Base-by-base conservation (phyloP, 495 filamentous ascomycete species). In the Durotheca rogersii region DNA sequence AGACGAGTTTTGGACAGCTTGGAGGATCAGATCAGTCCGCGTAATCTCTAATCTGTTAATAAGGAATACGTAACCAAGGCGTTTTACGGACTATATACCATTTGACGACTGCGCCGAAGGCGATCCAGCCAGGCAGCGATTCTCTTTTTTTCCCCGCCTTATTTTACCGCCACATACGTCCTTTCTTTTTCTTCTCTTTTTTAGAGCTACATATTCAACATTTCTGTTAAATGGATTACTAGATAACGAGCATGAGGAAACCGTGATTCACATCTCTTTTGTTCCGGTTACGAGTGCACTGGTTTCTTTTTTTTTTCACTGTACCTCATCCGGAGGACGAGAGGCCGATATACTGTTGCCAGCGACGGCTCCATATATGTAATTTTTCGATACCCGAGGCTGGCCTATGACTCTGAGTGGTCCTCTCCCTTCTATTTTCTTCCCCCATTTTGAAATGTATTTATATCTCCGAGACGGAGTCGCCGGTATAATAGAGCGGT, bases 1-100 rank as follows among this genome's bases (percentile, higher is more conserved):
- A 75, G 82, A 55, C 72, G 83, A 32, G 77, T 83, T 2, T 66
- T 95, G 32, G 87, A 91, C 54, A 88, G 86, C 10, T 51, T 70
- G 35, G 72, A 76, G 7, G 51, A 42, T 11, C 9, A 34, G 21
- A 35, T 12, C 4, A 35, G 19, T 7, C 38, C 7, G 27, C 43
- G 23, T 55, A 48, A 60, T 56, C n/a, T 7, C 38, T 52, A 41
- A 52, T 56, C 14, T 27, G 47, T 21, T 56, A 41, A 40, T 44
- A 14, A 40, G 52, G 56, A 45, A 50, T n/a, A n/a, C n/a, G n/a
- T n/a, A n/a, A n/a, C n/a, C n/a, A n/a, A n/a, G n/a, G n/a, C n/a
- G n/a, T n/a, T 59, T 59, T 36, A 36, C 25, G 56, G 46, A 49
- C 50, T 59, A 53, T 59, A 53, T 59, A 54, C 48, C 48, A 53